Evolutionary conservation across 148 eudicot genomes (phyloP).

Genomic region (Amaranthus palmeri): DNA sequence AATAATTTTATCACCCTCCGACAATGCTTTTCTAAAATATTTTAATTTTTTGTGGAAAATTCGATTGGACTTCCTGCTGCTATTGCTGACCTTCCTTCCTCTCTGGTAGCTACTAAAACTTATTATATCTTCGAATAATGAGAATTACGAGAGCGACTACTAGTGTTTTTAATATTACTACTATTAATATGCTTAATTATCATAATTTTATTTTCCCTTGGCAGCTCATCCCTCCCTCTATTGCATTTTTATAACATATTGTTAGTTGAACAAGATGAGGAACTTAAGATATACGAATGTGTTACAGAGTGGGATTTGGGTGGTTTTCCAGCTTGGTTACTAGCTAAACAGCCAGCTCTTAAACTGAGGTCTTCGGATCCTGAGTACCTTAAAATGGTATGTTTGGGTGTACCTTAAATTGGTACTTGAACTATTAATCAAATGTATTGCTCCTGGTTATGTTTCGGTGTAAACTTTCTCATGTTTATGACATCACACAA

Average conservation of each 20-base stretch:
- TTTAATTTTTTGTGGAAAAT: background rate
- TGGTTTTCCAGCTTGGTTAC: constrained; percentile 97
- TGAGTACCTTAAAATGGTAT: constrained; percentile 64
- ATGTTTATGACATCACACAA: too few species aligned
- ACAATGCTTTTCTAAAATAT: background rate
- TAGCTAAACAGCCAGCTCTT: constrained; percentile 65
- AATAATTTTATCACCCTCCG: background rate
- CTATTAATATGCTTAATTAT: background rate
- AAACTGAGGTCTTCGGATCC: constrained; percentile 86
- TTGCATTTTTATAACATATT: background rate
- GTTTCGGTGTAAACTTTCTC: too few species aligned
- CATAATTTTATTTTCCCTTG: background rate
- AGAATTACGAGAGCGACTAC: background rate
- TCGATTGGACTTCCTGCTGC: background rate
- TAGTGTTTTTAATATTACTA: background rate
- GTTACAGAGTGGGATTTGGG: constrained; percentile 97
- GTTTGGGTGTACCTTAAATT: background rate
- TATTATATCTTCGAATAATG: too few species aligned
- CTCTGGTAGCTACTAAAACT: background rate
- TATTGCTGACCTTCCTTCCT: background rate
- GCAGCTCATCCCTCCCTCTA: background rate
- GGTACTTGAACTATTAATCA: too few species aligned
- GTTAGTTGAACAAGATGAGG: constrained; percentile 9
- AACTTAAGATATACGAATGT: constrained; percentile 3
- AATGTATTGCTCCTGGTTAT: too few species aligned